Base-by-base conservation (phyloP, 208 protist genomes). In the Crithidia acanthocephali region DNA sequence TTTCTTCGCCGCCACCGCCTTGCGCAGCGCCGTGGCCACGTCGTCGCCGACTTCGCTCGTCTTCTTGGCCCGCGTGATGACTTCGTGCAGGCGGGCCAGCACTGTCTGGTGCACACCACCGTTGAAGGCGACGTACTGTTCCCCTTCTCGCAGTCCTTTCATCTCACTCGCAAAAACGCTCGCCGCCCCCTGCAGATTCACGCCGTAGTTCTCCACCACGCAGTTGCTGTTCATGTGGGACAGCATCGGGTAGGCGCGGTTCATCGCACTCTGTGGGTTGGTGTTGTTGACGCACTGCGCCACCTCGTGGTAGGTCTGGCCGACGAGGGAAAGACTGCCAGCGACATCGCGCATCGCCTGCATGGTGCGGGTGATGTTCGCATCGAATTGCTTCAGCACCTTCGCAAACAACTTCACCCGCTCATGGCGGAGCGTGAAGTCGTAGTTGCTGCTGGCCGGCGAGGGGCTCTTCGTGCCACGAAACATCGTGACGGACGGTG, bases 361-460 rank as follows among this genome's bases (percentile, higher is more conserved):
- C 1, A 76, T 52, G 20, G 78, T 80, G 22, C 60, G 42, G 6
- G 67, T 45, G 47, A 85, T 72, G 52, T 75, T 62, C 2, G 6
- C 28, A 37, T 86, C 79, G 33, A 87, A 79, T 27, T 80, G 58
- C 27, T 80, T 76, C 23, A 92, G 42, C 8, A 80, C 56, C n/a
- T 68, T 74, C 22, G 33, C 45, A 47, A 87, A 71, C 2, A 78
- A 53, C 78, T 77, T 76, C 55, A 76, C 80, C 15, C 80, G 81
- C 27, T 88, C 75, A 56, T 85, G 60, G 52, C 76, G 74, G 11
- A 84, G 74, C 20, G 79, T 60, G 48, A 92, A 87, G 47, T 92
- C 83, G 40, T 73, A 78, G 56, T 83, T 74, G 60, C 58, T 71
- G 62, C 76, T 81, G 11, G 64, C 55, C 2, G 83, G 79, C 11